These are phyloP conservation scores for Byssochlamys sp. DNA, from an alignment of 2,329 filamentous ascomycete species.

Conservation along the genomic window DNA sequence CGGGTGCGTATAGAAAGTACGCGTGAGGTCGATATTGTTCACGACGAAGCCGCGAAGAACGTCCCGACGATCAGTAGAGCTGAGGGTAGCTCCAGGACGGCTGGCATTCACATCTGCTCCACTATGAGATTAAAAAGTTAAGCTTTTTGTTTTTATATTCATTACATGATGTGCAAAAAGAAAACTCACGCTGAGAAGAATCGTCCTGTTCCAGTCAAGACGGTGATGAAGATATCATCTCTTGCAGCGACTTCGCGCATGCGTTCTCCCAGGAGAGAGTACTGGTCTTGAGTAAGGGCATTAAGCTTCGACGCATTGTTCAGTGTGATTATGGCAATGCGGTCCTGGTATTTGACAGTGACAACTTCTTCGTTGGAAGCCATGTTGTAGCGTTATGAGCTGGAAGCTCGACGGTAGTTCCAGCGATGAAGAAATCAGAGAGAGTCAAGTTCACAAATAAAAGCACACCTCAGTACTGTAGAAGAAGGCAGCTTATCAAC, in stretches of 20 bases:
- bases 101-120: constrained; percentile 66
- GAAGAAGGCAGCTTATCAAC: background rate
- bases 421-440: background rate
- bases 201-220: constrained; percentile 69
- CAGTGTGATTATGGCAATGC: constrained; percentile 75
- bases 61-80: constrained; percentile 41
- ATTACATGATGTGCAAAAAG: constrained; percentile 14
- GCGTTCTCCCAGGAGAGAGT: constrained; percentile 65
- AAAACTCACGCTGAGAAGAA: constrained; percentile 71
- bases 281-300: constrained; percentile 61
- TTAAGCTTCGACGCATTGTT: constrained; percentile 81
- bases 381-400: background rate
- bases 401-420: background rate
- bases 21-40: constrained; percentile 81
- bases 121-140: constrained; percentile 34
- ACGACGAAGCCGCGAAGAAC: constrained; percentile 65
- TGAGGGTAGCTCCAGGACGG: constrained; percentile 31
- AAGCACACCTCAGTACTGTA: background rate
- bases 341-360: constrained; percentile 55
- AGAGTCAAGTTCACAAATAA: too few relatives aligned
- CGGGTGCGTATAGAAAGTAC: constrained; percentile 83
- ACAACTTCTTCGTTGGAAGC: constrained; percentile 37
- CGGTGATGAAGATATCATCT: constrained; percentile 73
- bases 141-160: background rate
- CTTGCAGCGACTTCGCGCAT: constrained; percentile 68